phyloP scores from a whole-genome alignment of 1,284 basidiomycete genomes.

The Ceraceosorus guamensis region DNA sequence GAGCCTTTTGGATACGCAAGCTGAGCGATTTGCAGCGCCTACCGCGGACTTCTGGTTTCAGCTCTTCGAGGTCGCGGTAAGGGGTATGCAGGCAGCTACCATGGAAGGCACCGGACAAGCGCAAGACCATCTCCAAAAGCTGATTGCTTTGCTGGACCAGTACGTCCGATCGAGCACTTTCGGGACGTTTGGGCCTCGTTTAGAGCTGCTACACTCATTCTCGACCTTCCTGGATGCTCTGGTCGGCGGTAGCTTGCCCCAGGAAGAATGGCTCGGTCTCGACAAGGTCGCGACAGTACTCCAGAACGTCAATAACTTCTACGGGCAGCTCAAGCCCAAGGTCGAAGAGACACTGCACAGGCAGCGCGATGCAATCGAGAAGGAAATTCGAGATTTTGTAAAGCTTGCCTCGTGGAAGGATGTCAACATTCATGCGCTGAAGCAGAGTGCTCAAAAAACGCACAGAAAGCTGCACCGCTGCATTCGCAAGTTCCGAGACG shows the following conservation, averaged over 20 bases:
- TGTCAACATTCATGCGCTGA: conserved; percentile 86
- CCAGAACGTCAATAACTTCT: conserved; percentile 63
- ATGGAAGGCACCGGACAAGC: conserved; percentile 48
- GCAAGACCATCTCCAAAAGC: conserved; percentile 59
- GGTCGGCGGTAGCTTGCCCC: conserved; percentile 16
- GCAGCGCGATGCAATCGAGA: conserved; percentile 65
- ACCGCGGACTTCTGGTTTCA: conserved; percentile 86
- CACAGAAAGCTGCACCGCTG: conserved; percentile 87
- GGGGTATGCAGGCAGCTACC: conserved; percentile 41
- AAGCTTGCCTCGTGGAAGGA: conserved; percentile 98
- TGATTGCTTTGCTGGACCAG: conserved; percentile 72
- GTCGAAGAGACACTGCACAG: conserved; percentile 57
- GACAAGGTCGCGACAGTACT: conserved; percentile 55
- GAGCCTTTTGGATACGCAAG: conserved; percentile 59
- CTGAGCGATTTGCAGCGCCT: conserved; percentile 42
- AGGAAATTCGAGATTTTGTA: conserved; percentile 75
- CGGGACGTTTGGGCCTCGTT: conserved; percentile 70
- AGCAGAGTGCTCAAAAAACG: conserved; percentile 80
- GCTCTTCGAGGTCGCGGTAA: conserved; percentile 73
- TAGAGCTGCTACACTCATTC: conserved; percentile 68
- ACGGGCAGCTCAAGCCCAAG: conserved; percentile 58
- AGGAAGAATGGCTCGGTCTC: conserved; percentile 19
- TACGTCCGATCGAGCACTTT: conserved; percentile 72
- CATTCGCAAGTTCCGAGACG: conserved; percentile 83
- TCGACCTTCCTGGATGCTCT: conserved; percentile 43